These are phyloP conservation scores for Chenopodium album DNA, from an alignment of 148 eudicot genomes.

Conservation along the genomic window DNA sequence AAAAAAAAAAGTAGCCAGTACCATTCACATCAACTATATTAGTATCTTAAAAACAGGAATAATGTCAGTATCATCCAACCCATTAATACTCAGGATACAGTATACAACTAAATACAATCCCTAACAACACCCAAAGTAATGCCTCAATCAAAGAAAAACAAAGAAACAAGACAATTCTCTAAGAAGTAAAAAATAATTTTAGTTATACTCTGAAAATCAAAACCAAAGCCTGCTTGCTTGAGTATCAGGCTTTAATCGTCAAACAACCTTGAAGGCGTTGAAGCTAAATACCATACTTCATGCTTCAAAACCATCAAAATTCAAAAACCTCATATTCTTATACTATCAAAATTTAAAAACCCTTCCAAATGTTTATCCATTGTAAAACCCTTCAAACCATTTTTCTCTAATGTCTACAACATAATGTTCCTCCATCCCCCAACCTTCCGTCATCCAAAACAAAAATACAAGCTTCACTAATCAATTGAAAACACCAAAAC, in stretches of 20 bases:
- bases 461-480: neutral
- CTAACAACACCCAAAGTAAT: neutral
- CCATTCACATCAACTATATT: neutral
- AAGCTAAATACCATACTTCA: neutral
- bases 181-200: neutral
- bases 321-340: neutral
- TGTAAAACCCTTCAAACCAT: neutral
- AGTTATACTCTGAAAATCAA: too few relatives aligned
- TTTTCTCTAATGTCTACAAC: neutral
- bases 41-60: too few relatives aligned
- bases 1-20: neutral
- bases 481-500: slow-evolving; percentile 1
- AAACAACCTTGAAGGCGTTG: neutral
- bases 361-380: neutral
- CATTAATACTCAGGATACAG: too few relatives aligned
- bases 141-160: too few relatives aligned
- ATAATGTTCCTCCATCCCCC: neutral
- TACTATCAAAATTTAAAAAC: neutral
- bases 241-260: neutral
- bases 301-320: neutral
- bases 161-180: neutral
- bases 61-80: too few relatives aligned
- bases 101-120: neutral
- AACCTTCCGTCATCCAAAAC: neutral
- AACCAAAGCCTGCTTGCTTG: neutral